These are phyloP conservation scores for Dichotomopilus funicola DNA, from an alignment of 2,329 filamentous ascomycete species.

Conservation along the genomic window DNA sequence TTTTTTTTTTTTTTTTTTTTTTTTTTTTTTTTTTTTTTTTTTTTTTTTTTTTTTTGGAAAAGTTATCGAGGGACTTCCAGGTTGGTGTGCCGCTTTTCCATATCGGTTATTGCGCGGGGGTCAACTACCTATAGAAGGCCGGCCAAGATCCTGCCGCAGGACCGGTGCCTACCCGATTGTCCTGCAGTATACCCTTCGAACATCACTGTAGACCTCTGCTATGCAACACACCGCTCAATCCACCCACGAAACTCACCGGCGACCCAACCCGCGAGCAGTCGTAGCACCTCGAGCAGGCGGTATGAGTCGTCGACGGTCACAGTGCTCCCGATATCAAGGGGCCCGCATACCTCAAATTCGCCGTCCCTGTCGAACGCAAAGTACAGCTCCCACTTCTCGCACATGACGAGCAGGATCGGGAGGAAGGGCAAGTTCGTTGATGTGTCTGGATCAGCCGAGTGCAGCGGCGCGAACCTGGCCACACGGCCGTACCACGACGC, in stretches of 20 bases:
- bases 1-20: no score
- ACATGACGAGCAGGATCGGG: conserved; percentile 1
- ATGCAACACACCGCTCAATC: conserved; percentile 5
- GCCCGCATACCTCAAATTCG: conserved; percentile 3
- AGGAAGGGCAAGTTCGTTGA: conserved; percentile 3
- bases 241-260: conserved; percentile 3
- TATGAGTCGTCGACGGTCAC: conserved; percentile 1
- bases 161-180: no score
- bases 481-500: conserved; percentile 2
- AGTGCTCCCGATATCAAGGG: conserved; percentile 2
- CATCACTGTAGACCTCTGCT: not conserved
- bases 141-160: no score
- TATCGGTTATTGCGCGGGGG: no score
- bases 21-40: no score
- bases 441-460: not conserved
- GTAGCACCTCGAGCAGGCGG: conserved; percentile 4
- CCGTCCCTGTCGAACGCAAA: conserved; percentile 1
- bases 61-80: no score
- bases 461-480: conserved; percentile 1
- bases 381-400: conserved; percentile 1
- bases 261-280: conserved; percentile 1
- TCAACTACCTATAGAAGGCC: no score
- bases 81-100: no score
- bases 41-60: no score
- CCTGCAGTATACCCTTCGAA: not conserved